Base-by-base conservation (phyloP, 2,329 filamentous ascomycete genomes). In the Chrysosporium queenslandicum region DNA sequence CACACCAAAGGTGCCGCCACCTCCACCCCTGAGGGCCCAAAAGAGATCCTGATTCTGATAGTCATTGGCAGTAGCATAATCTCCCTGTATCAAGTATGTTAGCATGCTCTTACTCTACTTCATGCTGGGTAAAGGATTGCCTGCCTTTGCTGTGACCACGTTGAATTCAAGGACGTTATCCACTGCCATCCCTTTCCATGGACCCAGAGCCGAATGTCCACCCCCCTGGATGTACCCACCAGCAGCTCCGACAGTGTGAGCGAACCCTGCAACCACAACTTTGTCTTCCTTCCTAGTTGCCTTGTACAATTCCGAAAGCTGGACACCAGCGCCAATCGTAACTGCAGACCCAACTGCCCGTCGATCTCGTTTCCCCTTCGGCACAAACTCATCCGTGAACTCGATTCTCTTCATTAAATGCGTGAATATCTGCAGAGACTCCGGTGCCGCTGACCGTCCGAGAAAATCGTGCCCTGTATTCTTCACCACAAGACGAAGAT, bases 21-120 rank as follows among this genome's bases (percentile, higher is more conserved):
- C 80, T 0, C 81, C 79, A 2, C 80, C 80, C 39, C 71, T 70
- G 1, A 83, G 64, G 1, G 81, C 82, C 81, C 80, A 85, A 67
- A 79, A 84, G 1, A 85, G 68, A 48, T 83, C 80, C 0, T 68
- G 53, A 56, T 83, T 77, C 29, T 74, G 55, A 0, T 59, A 60
- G 0, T 67, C 69, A 3, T 69, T 74, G 0, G 78, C 78, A 1
- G 64, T 73, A 1, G 81, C 56, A n/a, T 74, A 59, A 14, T 70
- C 53, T 1, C 80, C 78, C 52, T 67, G 63, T 68, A 57, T 23
- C 23, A 9, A 25, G 6, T 16, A 23, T 29, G 29, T 45, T 9
- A 51, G 16, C 16, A 14, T 6, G 14, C 4, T n/a, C 12, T 20
- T 16, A 4, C 36, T 9, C 16, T 12, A n/a, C 27, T 4, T 34